Conservation (phyloP, 495 filamentous ascomycete species). For the Cairneyella variabilis region DNA sequence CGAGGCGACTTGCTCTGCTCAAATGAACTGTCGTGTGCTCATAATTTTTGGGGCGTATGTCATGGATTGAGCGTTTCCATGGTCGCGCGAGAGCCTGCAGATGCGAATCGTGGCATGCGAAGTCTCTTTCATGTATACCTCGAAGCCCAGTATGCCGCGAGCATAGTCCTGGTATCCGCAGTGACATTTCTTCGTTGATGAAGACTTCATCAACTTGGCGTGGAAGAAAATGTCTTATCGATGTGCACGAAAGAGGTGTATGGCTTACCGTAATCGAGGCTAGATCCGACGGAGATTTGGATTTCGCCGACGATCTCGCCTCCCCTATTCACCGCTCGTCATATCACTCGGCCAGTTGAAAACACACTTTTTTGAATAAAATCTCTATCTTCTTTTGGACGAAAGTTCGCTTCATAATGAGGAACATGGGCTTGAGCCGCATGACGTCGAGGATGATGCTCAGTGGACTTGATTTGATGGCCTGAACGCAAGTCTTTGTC, state of each 20-base stretch:
- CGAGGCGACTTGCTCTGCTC: background rate
- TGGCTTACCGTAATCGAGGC: too few relatives aligned
- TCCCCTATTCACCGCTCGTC: background rate
- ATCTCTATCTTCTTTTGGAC: too few relatives aligned
- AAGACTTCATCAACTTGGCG: too few relatives aligned
- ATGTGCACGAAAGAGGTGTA: too few relatives aligned
- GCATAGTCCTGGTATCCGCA: conserved; percentile 20
- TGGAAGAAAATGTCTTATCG: too few relatives aligned
- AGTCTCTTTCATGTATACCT: background rate
- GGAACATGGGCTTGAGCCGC: background rate
- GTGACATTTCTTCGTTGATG: conserved; percentile 20
- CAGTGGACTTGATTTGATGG: background rate
- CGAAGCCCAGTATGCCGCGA: conserved; percentile 3
- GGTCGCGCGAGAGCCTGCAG: background rate
- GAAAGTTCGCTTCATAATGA: too few relatives aligned
- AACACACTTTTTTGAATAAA: background rate
- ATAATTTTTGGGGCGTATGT: background rate
- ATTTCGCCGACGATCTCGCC: background rate
- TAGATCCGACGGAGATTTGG: background rate
- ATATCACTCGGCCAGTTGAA: background rate
- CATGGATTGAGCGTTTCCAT: background rate
- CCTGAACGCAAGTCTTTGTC: background rate
- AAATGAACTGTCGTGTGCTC: background rate
- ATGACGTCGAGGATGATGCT: background rate
- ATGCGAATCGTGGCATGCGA: background rate